phyloP scores from a whole-genome alignment of 164 flowering plant species.

The Akebia trifoliata region DNA sequence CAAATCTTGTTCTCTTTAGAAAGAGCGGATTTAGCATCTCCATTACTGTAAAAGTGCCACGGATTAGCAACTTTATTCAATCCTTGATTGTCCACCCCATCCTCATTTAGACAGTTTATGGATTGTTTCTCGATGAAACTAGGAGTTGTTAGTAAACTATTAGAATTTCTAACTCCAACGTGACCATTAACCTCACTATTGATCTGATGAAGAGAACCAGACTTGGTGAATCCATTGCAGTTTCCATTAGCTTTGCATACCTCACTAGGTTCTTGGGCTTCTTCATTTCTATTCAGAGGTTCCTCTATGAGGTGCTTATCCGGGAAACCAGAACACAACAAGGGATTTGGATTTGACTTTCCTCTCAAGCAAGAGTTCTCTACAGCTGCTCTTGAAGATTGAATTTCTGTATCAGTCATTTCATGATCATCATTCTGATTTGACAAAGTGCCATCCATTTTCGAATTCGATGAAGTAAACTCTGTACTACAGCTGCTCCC shows the following conservation, averaged over 20 bases:
- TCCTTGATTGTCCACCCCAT: neutral
- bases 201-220: neutral
- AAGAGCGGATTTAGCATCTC: neutral
- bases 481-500: neutral
- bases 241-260: neutral
- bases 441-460: neutral
- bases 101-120: neutral
- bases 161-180: neutral
- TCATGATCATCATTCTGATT: neutral
- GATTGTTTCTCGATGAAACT: neutral
- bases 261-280: conserved; percentile 3
- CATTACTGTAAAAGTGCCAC: neutral
- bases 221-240: conserved; percentile 6
- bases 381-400: neutral
- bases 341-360: neutral
- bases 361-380: conserved; percentile 1
- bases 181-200: neutral
- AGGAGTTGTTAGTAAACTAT: neutral
- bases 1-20: neutral
- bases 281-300: conserved; percentile 6
- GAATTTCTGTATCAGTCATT: neutral
- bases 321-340: neutral
- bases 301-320: neutral
- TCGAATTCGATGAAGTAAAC: too few species aligned
- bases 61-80: conserved; percentile 1